Evolutionary conservation across 169 alveolate species (phyloP), one percentile per base, ranked within the genome.

Genomic region (Cryptosporidium bovis): DNA sequence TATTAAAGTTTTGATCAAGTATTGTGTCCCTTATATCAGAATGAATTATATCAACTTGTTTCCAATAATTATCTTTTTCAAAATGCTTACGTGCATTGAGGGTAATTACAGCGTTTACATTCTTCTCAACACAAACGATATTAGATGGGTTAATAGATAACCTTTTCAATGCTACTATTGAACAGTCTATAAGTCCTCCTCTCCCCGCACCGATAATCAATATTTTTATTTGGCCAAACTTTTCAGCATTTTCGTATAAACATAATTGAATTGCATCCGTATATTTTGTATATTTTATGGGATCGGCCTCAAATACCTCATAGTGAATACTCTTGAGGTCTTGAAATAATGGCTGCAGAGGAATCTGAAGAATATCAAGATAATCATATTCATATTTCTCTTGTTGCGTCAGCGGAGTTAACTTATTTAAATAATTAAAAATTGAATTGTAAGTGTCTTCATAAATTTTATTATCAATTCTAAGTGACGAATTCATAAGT

Each of bases 181-280:
- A 93, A 65, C 93, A 90, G 31, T 91, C 66, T n/a, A 94, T 83
- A 15, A 95, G 71, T 18, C 95, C 95, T n/a, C 96, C 97, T 64
- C 97, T 82, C 0, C 97, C 97, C 36, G 96, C 95, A 3, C 96
- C 97, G 46, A 93, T 91, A 29, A 94, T 83, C 92, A 93, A 87
- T 56, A 94, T 91, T n/a, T 56, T 60, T 24, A 90, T 31, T 33
- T 90, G 82, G 20, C 68, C 56, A 2, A 60, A 48, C 12, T 77
- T 67, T 34, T 66, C 27, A 31, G n/a, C 7, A 53, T 36, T 66
- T 31, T 92, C 95, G n/a, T 83, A 62, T 3, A 93, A 53, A 20
- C 91, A 94, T 58, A 71, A 51, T n/a, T 71, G 69, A 15, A 93
- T 66, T 2, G 97, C 96, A 27, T 91, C 82, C 71, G 91, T 93